Conservation (phyloP, 192 early-diverging fungal genomes). For the Coemansia sp. region DNA sequence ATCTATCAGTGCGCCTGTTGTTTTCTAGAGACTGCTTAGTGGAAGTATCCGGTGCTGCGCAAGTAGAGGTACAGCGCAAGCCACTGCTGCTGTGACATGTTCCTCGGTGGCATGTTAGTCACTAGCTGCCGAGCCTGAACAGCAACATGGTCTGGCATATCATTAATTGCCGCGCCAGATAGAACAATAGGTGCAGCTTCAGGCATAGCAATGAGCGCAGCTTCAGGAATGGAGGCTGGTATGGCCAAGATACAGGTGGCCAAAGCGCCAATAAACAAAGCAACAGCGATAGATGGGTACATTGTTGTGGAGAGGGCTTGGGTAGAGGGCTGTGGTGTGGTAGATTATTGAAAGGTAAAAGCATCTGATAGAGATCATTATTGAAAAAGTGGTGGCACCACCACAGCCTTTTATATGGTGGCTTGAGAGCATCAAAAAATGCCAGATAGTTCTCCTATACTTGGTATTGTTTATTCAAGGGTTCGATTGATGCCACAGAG, state of each 20-base stretch:
- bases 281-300: background rate
- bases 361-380: background rate
- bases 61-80: slow-evolving; percentile 9
- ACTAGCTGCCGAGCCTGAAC: slow-evolving; percentile 15
- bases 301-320: background rate
- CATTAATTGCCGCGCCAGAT: background rate
- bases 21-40: background rate
- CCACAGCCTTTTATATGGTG: background rate
- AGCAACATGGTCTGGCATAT: background rate
- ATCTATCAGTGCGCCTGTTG: background rate
- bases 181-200: slow-evolving; percentile 3
- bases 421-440: background rate
- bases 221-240: slow-evolving; percentile 7
- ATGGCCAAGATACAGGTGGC: background rate
- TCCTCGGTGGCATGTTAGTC: slow-evolving; percentile 11
- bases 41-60: slow-evolving; percentile 11
- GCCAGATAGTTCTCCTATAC: background rate
- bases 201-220: slow-evolving; percentile 5
- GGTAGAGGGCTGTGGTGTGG: background rate
- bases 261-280: slow-evolving; percentile 3
- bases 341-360: background rate
- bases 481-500: background rate
- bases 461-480: background rate
- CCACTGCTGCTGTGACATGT: slow-evolving; percentile 16
- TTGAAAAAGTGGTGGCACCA: background rate